Base-by-base conservation (phyloP, 306 rosid genomes). In the Macrotyloma uniflorum region DNA sequence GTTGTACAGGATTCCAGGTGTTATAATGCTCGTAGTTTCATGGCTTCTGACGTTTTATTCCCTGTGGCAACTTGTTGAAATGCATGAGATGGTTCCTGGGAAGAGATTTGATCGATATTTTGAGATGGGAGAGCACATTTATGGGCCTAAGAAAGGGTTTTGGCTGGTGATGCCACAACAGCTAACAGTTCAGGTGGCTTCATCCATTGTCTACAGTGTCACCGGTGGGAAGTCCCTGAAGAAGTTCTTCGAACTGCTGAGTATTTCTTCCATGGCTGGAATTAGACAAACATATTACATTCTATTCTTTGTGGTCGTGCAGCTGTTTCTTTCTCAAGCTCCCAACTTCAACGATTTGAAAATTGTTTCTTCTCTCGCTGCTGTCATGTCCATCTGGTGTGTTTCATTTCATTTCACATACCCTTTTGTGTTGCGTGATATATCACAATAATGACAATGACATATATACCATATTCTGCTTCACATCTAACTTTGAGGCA, bases 181-280 rank as follows among this genome's bases (percentile, higher is more conserved):
- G 19, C 23, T 88, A 18, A 80, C 70, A 0, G 94, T 91, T 68
- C 92, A 89, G 26, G 83, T 89, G 15, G 91, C 92, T 20, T 45
- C 91, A 0, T 55, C 67, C 55, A 91, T 91, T 16, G 97, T 91
- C 9, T 91, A 91, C 36, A 26, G 78, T 7, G 92, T 91, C 30
- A 91, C 94, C 0, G 97, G 97, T 6, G 97, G 97, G 0, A 89
- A 89, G 51, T 91, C 97, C 0, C 23, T 91, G 15, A 89, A 91
- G 86, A 91, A 91, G 55, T 86, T 85, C 66, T 77, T 40, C 28
- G 86, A 88, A 8, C 79, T 42, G 3, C 15, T 86, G 0, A 0
- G 69, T 0, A 0, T 38, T 24, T 77, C 85, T 1, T 0, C 5
- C 4, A 8, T 71, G 8, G 13, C 5, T n/a, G 35, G 15, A 0